Conservation (phyloP, 192 early-diverging fungal genomes). For the Gigaspora rosea region DNA sequence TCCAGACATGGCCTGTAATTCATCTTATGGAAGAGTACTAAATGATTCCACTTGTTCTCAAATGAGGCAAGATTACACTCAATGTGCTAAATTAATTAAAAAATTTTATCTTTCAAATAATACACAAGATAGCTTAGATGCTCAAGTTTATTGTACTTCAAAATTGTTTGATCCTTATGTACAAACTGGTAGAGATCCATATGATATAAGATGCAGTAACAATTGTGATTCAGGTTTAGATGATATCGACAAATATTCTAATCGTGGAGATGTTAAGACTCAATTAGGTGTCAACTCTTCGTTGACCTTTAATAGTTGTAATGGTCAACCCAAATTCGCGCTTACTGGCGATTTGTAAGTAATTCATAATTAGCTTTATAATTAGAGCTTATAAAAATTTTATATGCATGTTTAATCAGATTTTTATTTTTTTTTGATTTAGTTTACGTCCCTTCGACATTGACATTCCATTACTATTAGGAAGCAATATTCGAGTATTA, state of each 20-base stretch:
- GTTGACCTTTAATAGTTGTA: slow-evolving; percentile 75
- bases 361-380: not conserved
- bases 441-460: slow-evolving; percentile 81
- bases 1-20: slow-evolving; percentile 72
- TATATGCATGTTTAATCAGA: too few species aligned
- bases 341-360: slow-evolving; percentile 75
- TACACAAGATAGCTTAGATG: slow-evolving; percentile 72
- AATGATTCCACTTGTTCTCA: slow-evolving; percentile 66
- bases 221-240: slow-evolving; percentile 89
- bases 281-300: slow-evolving; percentile 71
- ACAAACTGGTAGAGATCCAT: slow-evolving; percentile 86
- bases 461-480: slow-evolving; percentile 71
- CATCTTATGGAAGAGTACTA: slow-evolving; percentile 77
- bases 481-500: slow-evolving; percentile 30
- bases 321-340: slow-evolving; percentile 76
- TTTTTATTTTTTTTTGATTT: not conserved
- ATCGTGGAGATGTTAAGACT: slow-evolving; percentile 71
- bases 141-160: slow-evolving; percentile 82
- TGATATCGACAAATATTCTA: slow-evolving; percentile 82
- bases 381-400: too few species aligned
- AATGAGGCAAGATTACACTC: slow-evolving; percentile 73
- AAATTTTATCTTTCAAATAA: slow-evolving; percentile 85
- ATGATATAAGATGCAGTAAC: slow-evolving; percentile 85
- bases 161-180: slow-evolving; percentile 77
- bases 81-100: slow-evolving; percentile 73